Evolutionary conservation across 2,329 filamentous ascomycete species (phyloP), one percentile per base, ranked within the genome.

Genomic region (Talaromyces sp.): DNA sequence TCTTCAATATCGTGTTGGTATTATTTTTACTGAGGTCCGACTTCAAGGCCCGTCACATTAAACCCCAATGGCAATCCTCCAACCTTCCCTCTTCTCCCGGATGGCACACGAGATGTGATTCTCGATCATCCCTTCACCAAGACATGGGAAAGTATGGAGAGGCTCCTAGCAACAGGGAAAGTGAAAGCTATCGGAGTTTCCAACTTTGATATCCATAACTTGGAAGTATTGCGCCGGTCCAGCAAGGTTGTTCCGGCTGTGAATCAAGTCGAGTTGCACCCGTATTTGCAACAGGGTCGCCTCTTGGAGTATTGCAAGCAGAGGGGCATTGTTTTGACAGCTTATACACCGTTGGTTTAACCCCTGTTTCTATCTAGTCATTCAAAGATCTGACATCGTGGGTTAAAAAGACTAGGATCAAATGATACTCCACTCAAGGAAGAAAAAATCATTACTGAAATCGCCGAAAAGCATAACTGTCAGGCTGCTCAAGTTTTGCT

Each of bases 51-150:
- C 4, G 79, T 92, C 51, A 86, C 74, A 56, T 87, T 93, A 86
- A 94, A 69, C 74, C 61, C 72, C 73, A 67, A 67, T 68, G 56
- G 73, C 71, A 63, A 74, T 68, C 67, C 78, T 34, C 76, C 74
- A 59, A 78, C 77, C 70, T 74, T 75, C 67, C 91, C 91, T 67
- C 91, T 87, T 73, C 85, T 85, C 58, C 79, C 85, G 12, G 88
- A 93, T 72, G 91, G 91, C 65, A 83, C 82, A 52, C 86, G 91
- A 65, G 91, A 95, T 73, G 85, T 95, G 61, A 82, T 89, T 71
- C 82, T 76, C 68, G 81, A 80, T 66, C 87, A 88, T 81, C 87
- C 86, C 67, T 89, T 93, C 75, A 78, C 90, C 66, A 83, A 90
- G 63, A 91, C 89, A 57, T 96, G 90, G 89, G 88, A 88, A 78